A percentile compares a stretch with the other conserved stretches of the same genome.
Evolutionary conservation across 1,284 basidiomycete species (phyloP).

Genomic region (Marasmius tenuissimus): DNA sequence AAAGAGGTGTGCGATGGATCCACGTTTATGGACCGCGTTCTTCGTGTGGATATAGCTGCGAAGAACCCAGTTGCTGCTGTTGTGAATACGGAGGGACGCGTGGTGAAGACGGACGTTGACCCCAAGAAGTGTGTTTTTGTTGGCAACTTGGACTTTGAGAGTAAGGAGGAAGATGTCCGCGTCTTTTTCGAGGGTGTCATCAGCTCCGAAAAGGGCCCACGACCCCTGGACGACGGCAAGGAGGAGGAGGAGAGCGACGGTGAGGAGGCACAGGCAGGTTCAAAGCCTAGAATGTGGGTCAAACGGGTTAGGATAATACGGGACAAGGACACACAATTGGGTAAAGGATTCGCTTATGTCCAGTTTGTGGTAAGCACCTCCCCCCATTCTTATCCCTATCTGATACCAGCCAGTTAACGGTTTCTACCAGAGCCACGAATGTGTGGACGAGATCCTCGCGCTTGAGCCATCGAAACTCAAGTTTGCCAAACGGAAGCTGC

Average conservation of each 20-base stretch:
- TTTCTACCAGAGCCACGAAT: constrained; percentile 71
- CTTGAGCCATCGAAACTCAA: constrained; percentile 75
- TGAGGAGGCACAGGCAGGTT: constrained; percentile 12
- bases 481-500: constrained; percentile 87
- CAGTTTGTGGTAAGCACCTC: constrained; percentile 72
- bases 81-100: constrained; percentile 10
- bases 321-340: constrained; percentile 91
- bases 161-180: constrained; percentile 88
- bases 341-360: constrained; percentile 98
- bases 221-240: constrained; percentile 22
- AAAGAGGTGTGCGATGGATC: constrained; percentile 71
- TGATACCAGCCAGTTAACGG: constrained; percentile 4
- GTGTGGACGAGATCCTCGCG: constrained; percentile 87
- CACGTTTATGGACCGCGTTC: constrained; percentile 70
- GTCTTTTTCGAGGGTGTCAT: constrained; percentile 86
- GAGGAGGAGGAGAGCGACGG: constrained; percentile 26
- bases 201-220: constrained; percentile 67
- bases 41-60: constrained; percentile 73
- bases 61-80: constrained; percentile 27
- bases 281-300: constrained; percentile 64
- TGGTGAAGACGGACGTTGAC: constrained; percentile 40
- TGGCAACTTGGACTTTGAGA: constrained; percentile 91
- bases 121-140: constrained; percentile 89
- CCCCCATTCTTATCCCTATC: constrained; percentile 3
- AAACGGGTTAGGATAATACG: constrained; percentile 85